phyloP scores from a whole-genome alignment of 768 basidiomycete genomes.

The Obba rivulosa region DNA sequence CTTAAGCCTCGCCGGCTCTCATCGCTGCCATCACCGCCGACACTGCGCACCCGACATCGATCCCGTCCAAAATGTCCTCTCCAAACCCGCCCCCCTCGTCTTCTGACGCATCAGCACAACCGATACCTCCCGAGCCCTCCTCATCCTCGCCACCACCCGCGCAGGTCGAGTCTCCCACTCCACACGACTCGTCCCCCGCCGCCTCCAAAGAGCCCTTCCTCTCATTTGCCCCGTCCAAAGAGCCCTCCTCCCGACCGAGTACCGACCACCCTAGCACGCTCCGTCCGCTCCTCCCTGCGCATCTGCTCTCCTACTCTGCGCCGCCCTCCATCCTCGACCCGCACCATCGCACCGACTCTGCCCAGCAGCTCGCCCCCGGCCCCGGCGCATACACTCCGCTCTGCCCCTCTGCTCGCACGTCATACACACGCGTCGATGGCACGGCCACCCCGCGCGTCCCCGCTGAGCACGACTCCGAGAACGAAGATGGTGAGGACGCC shows the following conservation, averaged over 20 bases:
- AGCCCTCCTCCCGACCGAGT: background rate
- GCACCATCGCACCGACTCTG: background rate
- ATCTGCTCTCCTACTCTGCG: background rate
- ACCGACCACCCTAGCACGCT: slow-evolving; percentile 1
- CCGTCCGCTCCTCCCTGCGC: background rate
- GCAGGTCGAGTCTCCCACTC: too few relatives aligned
- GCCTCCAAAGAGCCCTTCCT: too few relatives aligned
- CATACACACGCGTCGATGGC: slow-evolving; percentile 45
- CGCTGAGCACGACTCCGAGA: background rate
- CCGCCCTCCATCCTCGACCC: slow-evolving; percentile 1
- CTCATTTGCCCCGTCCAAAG: background rate
- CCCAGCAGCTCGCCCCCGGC: background rate
- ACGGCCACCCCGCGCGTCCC: slow-evolving; percentile 18
- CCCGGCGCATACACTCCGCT: slow-evolving; percentile 17
- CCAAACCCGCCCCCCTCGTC: too few relatives aligned
- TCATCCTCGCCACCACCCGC: too few relatives aligned
- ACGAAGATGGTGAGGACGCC: background rate
- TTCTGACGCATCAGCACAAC: too few relatives aligned
- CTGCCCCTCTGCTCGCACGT: slow-evolving; percentile 46
- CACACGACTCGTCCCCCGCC: too few relatives aligned
- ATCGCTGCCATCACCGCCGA: too few relatives aligned
- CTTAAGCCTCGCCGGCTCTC: too few relatives aligned
- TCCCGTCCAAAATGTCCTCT: too few relatives aligned
- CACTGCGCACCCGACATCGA: too few relatives aligned
- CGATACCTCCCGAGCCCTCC: too few relatives aligned